Evolutionary conservation across 306 rosid species (phyloP).

Genomic region (Prosopis cineraria): DNA sequence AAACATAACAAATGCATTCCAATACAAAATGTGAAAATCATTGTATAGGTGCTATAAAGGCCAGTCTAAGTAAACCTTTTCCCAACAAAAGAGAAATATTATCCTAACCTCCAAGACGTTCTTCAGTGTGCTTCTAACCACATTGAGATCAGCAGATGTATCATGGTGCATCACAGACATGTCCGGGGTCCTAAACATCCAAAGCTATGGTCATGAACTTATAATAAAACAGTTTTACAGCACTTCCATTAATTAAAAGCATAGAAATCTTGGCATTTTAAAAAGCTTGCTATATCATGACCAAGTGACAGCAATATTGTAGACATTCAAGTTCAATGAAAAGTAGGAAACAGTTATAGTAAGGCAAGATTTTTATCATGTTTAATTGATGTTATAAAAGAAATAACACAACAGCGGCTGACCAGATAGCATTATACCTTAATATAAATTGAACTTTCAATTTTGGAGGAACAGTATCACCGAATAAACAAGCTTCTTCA

Average conservation of each 20-base stretch:
- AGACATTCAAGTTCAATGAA: neutral
- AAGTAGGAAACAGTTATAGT: neutral
- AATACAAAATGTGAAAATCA: neutral
- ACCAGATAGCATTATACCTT: conserved; percentile 37
- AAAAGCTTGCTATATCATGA: neutral
- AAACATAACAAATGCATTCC: conserved; percentile 10
- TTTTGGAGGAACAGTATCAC: conserved; percentile 61
- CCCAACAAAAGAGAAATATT: neutral
- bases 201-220: neutral
- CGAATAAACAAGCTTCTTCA: conserved; percentile 70
- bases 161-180: conserved; percentile 75
- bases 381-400: neutral
- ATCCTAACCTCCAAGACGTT: conserved; percentile 59
- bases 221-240: neutral
- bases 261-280: neutral
- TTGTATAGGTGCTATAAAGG: neutral
- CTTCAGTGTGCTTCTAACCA: conserved; percentile 56
- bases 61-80: neutral
- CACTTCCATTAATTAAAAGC: neutral
- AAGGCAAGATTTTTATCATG: neutral
- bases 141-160: conserved; percentile 58
- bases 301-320: neutral
- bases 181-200: conserved; percentile 61
- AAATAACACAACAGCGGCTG: neutral
- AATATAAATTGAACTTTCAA: conserved; percentile 57